These are phyloP conservation scores for Larix kaempferi DNA, from an alignment of 75 land plant genomes.

Conservation along the genomic window DNA sequence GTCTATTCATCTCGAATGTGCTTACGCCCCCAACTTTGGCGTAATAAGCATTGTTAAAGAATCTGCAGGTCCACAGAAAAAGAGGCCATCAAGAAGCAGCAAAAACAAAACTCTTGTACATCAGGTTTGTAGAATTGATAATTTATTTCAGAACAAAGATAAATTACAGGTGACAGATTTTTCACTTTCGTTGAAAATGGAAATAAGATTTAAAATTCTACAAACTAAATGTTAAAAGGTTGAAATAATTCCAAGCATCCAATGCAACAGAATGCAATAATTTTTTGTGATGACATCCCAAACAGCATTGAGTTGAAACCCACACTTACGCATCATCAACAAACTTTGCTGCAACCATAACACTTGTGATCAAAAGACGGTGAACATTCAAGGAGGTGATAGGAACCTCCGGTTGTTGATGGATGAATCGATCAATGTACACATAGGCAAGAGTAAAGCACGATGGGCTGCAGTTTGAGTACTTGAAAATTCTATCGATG, in stretches of 20 bases:
- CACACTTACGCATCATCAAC: conserved; percentile 77
- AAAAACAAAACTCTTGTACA: not conserved
- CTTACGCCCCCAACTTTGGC: conserved; percentile 69
- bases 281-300: not conserved
- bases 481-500: conserved; percentile 68
- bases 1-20: conserved; percentile 58
- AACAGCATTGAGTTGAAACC: not conserved
- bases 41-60: conserved; percentile 70
- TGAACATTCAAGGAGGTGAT: conserved; percentile 70
- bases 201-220: not conserved
- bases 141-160: not conserved
- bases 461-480: conserved; percentile 70
- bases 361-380: conserved; percentile 68
- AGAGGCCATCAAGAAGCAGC: not conserved
- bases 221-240: not conserved
- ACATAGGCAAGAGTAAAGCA: conserved; percentile 62
- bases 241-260: not conserved
- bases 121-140: not conserved
- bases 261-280: not conserved
- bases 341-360: conserved; percentile 73
- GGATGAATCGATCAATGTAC: conserved; percentile 55
- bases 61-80: conserved; percentile 36
- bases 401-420: conserved; percentile 32
- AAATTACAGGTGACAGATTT: not conserved
- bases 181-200: not conserved